Conservation (phyloP, 108 stramenopile genomes). For the Asterionellopsis glacialis region DNA sequence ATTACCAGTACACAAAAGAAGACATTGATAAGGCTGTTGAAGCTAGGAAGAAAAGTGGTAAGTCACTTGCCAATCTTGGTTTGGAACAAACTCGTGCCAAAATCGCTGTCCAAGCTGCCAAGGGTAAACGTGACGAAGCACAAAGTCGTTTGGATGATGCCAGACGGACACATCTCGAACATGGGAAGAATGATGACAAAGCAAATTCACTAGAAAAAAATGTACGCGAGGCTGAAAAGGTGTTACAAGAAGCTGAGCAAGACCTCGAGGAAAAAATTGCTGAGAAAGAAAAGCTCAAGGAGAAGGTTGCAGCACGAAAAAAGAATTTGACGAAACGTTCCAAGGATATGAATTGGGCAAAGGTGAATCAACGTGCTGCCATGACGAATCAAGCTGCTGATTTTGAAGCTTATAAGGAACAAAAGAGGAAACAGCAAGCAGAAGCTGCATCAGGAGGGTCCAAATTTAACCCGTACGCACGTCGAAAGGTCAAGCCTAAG, state of each 20-base stretch:
- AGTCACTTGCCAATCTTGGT: conserved; percentile 59
- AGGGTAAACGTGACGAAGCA: conserved; percentile 38
- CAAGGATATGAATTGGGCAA: conserved; percentile 76
- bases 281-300: conserved; percentile 38
- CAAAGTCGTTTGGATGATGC: conserved; percentile 52
- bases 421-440: conserved; percentile 35
- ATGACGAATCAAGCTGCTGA: conserved; percentile 69
- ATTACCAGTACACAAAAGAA: conserved; percentile 79
- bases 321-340: conserved; percentile 39
- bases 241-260: conserved; percentile 41
- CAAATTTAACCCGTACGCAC: conserved; percentile 82
- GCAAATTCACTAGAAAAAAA: conserved; percentile 18
- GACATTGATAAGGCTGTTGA: conserved; percentile 67
- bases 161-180: conserved; percentile 34
- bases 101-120: conserved; percentile 73
- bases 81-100: conserved; percentile 70
- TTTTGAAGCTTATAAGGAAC: conserved; percentile 54
- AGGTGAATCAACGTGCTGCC: conserved; percentile 75
- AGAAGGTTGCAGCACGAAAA: conserved; percentile 55
- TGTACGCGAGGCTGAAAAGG: conserved; percentile 26
- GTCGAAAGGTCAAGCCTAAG: conserved; percentile 85
- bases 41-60: conserved; percentile 65
- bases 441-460: conserved; percentile 21
- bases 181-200: conserved; percentile 28
- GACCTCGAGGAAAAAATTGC: conserved; percentile 36